Percentiles rank a stretch among this genome's conserved stretches.
phyloP scores from a whole-genome alignment of 176 grass and related monocot species.

The Chloris gayana region DNA sequence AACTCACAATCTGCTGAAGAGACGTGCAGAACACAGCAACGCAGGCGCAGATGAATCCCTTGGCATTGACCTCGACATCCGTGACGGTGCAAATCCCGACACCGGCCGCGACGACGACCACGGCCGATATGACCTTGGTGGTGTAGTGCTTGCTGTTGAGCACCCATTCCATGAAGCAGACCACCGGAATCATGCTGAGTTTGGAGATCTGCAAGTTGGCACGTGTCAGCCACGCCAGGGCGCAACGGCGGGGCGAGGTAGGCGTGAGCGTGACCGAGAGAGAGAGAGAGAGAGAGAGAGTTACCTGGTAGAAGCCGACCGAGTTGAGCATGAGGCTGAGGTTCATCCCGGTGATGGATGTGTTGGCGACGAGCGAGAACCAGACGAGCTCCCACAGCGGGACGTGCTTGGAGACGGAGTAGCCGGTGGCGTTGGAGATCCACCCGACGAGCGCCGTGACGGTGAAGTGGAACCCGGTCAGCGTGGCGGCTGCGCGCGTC shows the following conservation, averaged over 20 bases:
- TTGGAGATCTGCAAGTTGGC: constrained; percentile 71
- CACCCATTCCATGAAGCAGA: constrained; percentile 89
- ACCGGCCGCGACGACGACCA: constrained; percentile 74
- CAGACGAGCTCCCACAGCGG: constrained; percentile 93
- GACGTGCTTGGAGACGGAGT: constrained; percentile 84
- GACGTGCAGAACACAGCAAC: constrained; percentile 93
- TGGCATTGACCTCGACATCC: constrained; percentile 87
- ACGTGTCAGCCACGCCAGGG: constrained; percentile 18
- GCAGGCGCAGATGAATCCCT: constrained; percentile 81
- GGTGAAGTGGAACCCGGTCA: constrained; percentile 94
- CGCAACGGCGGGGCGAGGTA: not conserved
- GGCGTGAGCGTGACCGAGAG: not conserved
- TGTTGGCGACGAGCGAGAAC: constrained; percentile 93
- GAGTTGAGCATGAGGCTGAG: constrained; percentile 97
- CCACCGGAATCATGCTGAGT: constrained; percentile 95
- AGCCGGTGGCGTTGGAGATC: constrained; percentile 86
- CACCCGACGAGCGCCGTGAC: constrained; percentile 88
- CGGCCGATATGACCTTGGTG: constrained; percentile 66
- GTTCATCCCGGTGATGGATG: constrained; percentile 96
- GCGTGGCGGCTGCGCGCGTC: constrained; percentile 70
- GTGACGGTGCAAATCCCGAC: constrained; percentile 91
- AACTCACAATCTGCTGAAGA: constrained; percentile 90
- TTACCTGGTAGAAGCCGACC: constrained; percentile 90
- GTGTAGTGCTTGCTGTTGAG: constrained; percentile 83
- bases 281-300: not conserved